Conservation (phyloP, 257 asterid genomes). For the Linderniella brevidens region DNA sequence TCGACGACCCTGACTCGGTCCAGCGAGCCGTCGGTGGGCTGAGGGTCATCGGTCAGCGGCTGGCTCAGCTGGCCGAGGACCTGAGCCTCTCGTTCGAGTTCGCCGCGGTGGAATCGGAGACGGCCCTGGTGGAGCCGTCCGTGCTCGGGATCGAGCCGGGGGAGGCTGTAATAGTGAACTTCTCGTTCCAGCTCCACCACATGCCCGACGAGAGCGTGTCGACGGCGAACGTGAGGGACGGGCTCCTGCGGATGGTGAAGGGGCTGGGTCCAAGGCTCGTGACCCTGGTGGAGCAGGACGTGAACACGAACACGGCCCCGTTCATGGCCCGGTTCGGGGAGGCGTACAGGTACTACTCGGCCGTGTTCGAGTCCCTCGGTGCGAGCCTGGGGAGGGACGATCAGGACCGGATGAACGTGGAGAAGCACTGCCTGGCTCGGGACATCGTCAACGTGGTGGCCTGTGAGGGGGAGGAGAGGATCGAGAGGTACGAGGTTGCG, state of each 20-base stretch:
- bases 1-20: slow-evolving; percentile 89
- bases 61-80: slow-evolving; percentile 47
- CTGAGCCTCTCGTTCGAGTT: slow-evolving; percentile 53
- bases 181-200: slow-evolving; percentile 98
- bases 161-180: slow-evolving; percentile 67
- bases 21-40: slow-evolving; percentile 72
- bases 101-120: slow-evolving; percentile 42
- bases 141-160: slow-evolving; percentile 39
- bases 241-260: slow-evolving; percentile 81
- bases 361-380: slow-evolving; percentile 73
- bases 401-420: slow-evolving; percentile 80
- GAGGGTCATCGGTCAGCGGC: slow-evolving; percentile 49
- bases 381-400: slow-evolving; percentile 60
- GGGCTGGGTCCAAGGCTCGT: slow-evolving; percentile 65
- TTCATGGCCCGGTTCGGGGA: slow-evolving; percentile 65
- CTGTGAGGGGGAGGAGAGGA: slow-evolving; percentile 85
- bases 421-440: slow-evolving; percentile 84
- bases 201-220: slow-evolving; percentile 94
- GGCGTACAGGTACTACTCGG: slow-evolving; percentile 59
- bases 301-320: slow-evolving; percentile 82
- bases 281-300: slow-evolving; percentile 79
- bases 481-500: slow-evolving; percentile 83
- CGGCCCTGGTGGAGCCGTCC: slow-evolving; percentile 42
- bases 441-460: slow-evolving; percentile 79
- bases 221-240: slow-evolving; percentile 58